Evolutionary conservation across 352 stramenopile genomes (phyloP), one percentile per base, ranked within the genome.

Genomic region (Phytopythium helicoides): DNA sequence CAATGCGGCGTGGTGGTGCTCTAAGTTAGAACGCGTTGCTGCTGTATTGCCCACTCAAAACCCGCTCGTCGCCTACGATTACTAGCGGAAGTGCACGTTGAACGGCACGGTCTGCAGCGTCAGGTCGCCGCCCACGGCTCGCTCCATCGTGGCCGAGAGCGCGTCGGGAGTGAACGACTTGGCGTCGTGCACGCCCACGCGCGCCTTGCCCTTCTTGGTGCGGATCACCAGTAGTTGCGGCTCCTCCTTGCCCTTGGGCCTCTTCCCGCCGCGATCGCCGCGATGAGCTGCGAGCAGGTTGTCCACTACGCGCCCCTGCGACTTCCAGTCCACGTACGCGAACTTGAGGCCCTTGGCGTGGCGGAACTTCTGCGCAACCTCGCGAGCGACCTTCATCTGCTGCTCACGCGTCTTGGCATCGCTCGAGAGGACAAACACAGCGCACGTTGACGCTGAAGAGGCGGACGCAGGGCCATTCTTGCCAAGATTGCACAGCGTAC

Each of bases 401-500:
- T 71, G 64, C 6, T 53, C 60, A 3, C 62, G 68, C 36, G 62
- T 40, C 38, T 62, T 67, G 28, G 68, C 60, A 47, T 80, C 72
- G 36, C 58, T 64, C 1, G 82, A 90, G 8, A 91, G 46, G 21
- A 92, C 74, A 40, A 94, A 94, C 19, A 94, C 62, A 1, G 68
- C 75, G 47, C 83, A 94, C 8, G 90, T 37, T 23, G 76, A 78
- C 21, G 77, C 82, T 18, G 75, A 73, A n/a, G 77, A 82, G n/a
- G 62, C 46, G 9, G 45, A 54, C 7, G 77, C 63, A 40, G 82
- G 77, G 6, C 74, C 76, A 6, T 86, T 57, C 34, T 82, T 80
- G 33, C 83, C 83, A 19, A 92, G 52, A 38, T 90, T 89, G 66
- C 83, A 94, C 26, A 94, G 53, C 52, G 83, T 85, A 21, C 66